These are phyloP conservation scores for Aristolochia contorta DNA, from an alignment of 164 flowering plant genomes.

Conservation along the genomic window DNA sequence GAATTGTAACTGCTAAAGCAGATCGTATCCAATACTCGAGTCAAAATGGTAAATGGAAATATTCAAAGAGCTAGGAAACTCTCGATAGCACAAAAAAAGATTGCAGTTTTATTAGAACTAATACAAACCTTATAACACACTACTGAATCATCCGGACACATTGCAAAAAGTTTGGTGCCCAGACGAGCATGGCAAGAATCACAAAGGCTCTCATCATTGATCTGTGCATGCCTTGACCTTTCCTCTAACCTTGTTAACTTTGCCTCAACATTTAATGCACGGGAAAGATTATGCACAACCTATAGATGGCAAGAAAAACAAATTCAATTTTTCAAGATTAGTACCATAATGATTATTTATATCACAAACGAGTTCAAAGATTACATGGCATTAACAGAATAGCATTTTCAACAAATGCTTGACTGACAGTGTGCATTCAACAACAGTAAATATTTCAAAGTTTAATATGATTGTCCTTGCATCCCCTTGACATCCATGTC, in stretches of 20 bases:
- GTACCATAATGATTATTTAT: too few species aligned
- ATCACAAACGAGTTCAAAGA: too few species aligned
- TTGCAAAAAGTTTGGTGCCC: slow-evolving; percentile 95
- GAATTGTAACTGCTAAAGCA: too few species aligned
- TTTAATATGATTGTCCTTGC: too few species aligned
- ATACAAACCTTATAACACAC: slow-evolving; percentile 92
- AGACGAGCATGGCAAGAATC: slow-evolving; percentile 96
- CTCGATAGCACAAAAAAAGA: neutral
- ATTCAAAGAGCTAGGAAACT: neutral
- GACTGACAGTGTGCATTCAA: too few species aligned
- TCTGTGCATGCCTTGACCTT: slow-evolving; percentile 81
- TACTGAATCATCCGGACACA: slow-evolving; percentile 92
- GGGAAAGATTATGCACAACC: slow-evolving; percentile 77
- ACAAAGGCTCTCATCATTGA: slow-evolving; percentile 90
- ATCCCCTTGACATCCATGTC: too few species aligned
- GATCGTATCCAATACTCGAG: too few species aligned
- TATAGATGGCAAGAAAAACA: slow-evolving; percentile 12
- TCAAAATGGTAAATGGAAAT: too few species aligned
- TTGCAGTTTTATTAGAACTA: neutral
- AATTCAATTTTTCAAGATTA: neutral
- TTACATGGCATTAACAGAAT: too few species aligned
- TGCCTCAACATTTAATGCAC: slow-evolving; percentile 66
- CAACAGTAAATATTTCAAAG: too few species aligned
- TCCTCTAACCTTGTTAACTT: slow-evolving; percentile 82
- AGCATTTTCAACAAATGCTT: too few species aligned